These are phyloP conservation scores for Sequoiadendron giganteum DNA, from an alignment of 75 land plant species.

Conservation along the genomic window DNA sequence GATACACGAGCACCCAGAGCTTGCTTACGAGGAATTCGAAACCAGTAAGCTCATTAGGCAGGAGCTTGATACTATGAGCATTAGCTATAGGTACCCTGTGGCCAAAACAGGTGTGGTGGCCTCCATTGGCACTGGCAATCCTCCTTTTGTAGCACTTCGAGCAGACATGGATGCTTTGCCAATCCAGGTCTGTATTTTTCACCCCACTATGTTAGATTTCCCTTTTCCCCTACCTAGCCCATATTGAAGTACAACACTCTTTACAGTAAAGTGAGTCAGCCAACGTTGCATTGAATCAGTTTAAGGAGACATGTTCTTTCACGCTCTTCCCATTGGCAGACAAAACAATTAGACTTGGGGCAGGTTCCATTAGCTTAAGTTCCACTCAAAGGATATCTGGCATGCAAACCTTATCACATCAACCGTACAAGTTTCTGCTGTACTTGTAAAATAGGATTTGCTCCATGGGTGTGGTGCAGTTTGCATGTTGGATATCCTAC, in stretches of 20 bases:
- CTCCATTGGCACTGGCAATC: constrained; percentile 45
- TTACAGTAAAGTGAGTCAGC: background rate
- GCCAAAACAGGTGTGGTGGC: constrained; percentile 68
- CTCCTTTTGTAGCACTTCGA: constrained; percentile 56
- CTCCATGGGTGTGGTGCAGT: background rate
- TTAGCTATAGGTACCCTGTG: constrained; percentile 46
- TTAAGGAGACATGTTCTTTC: background rate
- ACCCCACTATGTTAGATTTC: background rate
- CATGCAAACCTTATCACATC: background rate
- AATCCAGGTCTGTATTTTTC: constrained; percentile 39
- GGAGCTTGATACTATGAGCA: constrained; percentile 49
- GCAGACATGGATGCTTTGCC: constrained; percentile 78
- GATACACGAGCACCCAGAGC: constrained; percentile 58
- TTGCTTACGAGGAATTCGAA: constrained; percentile 57
- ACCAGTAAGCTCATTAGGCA: constrained; percentile 49
- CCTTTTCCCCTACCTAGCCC: background rate
- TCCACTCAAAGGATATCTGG: background rate
- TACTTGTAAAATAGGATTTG: background rate
- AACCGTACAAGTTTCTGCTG: background rate
- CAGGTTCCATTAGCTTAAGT: background rate
- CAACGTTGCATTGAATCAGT: background rate
- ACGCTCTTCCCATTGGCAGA: background rate
- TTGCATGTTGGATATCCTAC: background rate
- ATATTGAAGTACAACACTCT: background rate
- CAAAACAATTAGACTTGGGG: background rate